phyloP scores from a whole-genome alignment of 2,329 filamentous ascomycete genomes.

The Fusarium beomiforme region DNA sequence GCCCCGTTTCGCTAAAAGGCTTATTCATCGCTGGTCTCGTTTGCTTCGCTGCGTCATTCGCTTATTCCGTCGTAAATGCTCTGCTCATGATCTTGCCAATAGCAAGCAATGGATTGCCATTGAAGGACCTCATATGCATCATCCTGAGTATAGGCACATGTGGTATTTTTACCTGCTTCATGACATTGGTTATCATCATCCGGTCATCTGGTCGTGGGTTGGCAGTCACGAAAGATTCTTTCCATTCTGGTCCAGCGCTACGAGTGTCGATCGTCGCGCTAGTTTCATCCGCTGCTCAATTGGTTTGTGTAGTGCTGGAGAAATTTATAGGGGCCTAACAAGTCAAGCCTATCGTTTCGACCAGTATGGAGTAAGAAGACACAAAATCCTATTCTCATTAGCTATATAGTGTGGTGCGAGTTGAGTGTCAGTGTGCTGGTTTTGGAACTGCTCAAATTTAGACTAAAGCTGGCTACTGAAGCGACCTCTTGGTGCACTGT shows the following conservation, averaged over 20 bases:
- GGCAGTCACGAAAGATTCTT: background rate
- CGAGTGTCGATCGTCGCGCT: background rate
- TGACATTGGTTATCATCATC: background rate
- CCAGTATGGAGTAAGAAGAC: background rate
- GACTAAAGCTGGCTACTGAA: background rate
- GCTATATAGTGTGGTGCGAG: background rate
- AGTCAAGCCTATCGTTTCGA: background rate
- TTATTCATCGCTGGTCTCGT: background rate
- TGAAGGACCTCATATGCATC: background rate
- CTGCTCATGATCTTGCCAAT: background rate
- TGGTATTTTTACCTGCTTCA: background rate
- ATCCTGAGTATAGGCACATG: background rate
- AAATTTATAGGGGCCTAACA: background rate
- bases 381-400: background rate
- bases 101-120: background rate
- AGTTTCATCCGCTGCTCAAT: background rate
- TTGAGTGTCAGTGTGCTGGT: background rate
- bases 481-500: background rate
- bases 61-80: background rate
- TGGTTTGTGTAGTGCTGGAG: background rate
- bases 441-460: background rate
- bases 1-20: background rate
- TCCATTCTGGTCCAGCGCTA: background rate
- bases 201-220: background rate
- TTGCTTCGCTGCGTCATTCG: background rate